Evolutionary conservation across 257 asterid genomes (phyloP).

Genomic region (Gynochthodes officinalis): DNA sequence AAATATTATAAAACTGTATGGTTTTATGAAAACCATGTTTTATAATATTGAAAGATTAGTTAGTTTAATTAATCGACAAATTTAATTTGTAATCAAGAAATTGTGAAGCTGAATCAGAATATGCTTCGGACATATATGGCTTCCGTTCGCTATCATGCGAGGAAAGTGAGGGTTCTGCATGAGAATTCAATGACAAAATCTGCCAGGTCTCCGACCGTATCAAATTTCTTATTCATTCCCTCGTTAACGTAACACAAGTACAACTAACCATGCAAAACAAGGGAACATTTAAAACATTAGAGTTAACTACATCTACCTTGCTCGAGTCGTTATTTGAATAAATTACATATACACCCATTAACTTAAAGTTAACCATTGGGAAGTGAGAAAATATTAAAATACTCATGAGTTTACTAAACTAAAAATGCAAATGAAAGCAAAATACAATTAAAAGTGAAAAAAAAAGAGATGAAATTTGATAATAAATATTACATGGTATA

Average conservation of each 20-base stretch:
- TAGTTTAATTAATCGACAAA: background rate
- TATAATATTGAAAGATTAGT: background rate
- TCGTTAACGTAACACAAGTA: background rate
- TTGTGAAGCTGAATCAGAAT: background rate
- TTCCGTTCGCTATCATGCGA: background rate
- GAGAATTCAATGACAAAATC: constrained; percentile 1
- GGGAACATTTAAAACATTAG: background rate
- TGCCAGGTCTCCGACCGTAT: background rate
- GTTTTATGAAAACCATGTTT: background rate
- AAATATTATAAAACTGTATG: background rate
- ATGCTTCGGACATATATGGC: background rate
- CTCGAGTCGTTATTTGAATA: too few species aligned
- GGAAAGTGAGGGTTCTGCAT: background rate
- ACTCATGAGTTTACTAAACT: too few species aligned
- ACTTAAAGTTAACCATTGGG: too few species aligned
- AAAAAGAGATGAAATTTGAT: too few species aligned
- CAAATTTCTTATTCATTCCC: background rate
- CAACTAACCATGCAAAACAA: background rate
- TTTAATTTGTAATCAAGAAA: background rate
- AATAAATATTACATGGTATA: too few species aligned
- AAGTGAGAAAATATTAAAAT: too few species aligned
- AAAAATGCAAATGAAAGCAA: too few species aligned
- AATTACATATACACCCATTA: too few species aligned
- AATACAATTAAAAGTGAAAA: too few species aligned
- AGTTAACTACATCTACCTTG: too few species aligned